Percentiles rank a stretch among this genome's conserved stretches.
phyloP scores from a whole-genome alignment of 2,329 filamentous ascomycete genomes.

The Cercospora citrullina region DNA sequence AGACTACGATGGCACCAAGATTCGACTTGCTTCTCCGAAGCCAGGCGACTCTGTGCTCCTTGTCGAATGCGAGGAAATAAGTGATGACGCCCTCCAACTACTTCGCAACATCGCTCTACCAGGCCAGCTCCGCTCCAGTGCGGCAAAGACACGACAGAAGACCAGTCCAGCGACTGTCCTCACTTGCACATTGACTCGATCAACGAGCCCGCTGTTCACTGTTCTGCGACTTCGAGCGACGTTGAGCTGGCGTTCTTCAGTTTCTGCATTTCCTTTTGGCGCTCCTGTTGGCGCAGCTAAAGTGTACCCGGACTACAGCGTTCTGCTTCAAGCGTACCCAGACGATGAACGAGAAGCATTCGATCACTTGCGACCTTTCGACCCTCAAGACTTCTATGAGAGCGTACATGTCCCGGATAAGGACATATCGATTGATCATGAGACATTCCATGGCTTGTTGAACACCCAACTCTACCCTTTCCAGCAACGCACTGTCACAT shows the following conservation, averaged over 20 bases:
- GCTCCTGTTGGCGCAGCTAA: conserved; percentile 27
- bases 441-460: conserved; percentile 27
- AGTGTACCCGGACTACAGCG: conserved; percentile 34
- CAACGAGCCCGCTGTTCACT: conserved; percentile 28
- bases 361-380: conserved; percentile 41
- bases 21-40: conserved; percentile 27
- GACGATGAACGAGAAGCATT: conserved; percentile 25
- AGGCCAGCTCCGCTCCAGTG: conserved; percentile 17
- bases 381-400: conserved; percentile 65
- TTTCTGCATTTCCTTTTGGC: conserved; percentile 35
- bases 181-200: conserved; percentile 31
- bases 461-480: conserved; percentile 63
- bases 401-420: conserved; percentile 63
- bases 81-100: conserved; percentile 17
- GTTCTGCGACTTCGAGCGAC: conserved; percentile 33
- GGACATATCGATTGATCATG: conserved; percentile 30
- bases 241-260: conserved; percentile 35
- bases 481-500: conserved; percentile 68
- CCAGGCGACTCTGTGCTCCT: conserved; percentile 27
- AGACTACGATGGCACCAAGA: conserved; percentile 18
- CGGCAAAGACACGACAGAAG: conserved; percentile 9
- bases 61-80: conserved; percentile 27
- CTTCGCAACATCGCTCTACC: conserved; percentile 25
- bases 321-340: conserved; percentile 29
- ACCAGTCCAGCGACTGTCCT: conserved; percentile 24